Base-by-base conservation (phyloP, 1,284 basidiomycete species). In the Pseudomicrostroma phylloplanum region DNA sequence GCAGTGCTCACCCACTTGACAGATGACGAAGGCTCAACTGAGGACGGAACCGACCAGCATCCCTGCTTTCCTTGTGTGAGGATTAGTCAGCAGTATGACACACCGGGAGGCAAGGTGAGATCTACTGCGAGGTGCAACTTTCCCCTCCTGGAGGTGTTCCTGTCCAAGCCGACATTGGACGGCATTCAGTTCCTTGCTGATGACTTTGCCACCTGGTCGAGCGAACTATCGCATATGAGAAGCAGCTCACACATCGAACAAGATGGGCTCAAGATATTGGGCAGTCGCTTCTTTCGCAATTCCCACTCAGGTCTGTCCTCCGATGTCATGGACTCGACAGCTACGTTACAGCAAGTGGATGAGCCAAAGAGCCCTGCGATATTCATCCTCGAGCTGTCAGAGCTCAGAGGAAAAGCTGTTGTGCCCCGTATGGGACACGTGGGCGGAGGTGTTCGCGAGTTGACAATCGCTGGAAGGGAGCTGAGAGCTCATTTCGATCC, bases 121-220 rank as follows among this genome's bases (percentile, higher is more conserved):
- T 7, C 55, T 15, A 4, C 26, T n/a, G n/a, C 71, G 6, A 30
- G 54, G 8, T 63, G 64, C 41, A 42, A 57, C 30, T 49, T 72
- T 8, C 58, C 71, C 1, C 60, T 68, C 6, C 42, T 69, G 30
- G 68, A 73, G 13, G 19, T 73, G 21, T 26, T 7, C 6, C 21
- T 54, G 51, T 26, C 51, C 48, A 73, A 73, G 56, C 19, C 51
- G 15, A 57, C 67, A 8, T 59, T 74, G n/a, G 73, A 73, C 53
- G 64, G 67, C 17, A 58, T 74, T 4, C 69, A 71, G 59, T 66
- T 73, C n/a, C 61, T 73, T 53, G 69, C 65, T 4, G 73, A 74
- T 42, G 73, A 74, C 36, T 19, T 72, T 23, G 64, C 69, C 0
- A 66, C 69, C 21, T 70, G 68, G 56, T 57, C 62, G 58, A 59